These are phyloP conservation scores for Penicillium sp. DNA, from an alignment of 2,329 filamentous ascomycete species.

Conservation along the genomic window DNA sequence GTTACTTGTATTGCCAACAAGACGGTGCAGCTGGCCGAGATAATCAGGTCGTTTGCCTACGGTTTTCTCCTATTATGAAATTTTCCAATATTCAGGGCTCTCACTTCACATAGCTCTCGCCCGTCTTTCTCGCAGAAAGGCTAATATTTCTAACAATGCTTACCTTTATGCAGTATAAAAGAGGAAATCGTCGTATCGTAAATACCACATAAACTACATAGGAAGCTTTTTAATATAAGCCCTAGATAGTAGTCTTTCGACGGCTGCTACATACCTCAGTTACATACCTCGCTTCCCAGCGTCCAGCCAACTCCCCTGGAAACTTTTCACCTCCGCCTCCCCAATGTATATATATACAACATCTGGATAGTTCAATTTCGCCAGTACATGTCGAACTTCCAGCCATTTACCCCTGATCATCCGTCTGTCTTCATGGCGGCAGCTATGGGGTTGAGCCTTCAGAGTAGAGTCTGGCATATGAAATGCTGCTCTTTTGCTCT, in stretches of 20 bases:
- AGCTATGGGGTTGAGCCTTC: background rate
- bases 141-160: background rate
- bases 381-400: background rate
- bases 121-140: background rate
- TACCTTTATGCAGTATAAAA: background rate
- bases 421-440: too few species aligned
- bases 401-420: too few species aligned
- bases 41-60: conserved; percentile 40
- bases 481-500: background rate
- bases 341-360: background rate
- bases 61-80: conserved; percentile 14
- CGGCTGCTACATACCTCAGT: too few species aligned
- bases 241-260: background rate
- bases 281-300: background rate
- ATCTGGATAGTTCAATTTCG: background rate
- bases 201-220: background rate
- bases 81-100: background rate
- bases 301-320: background rate
- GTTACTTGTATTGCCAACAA: conserved; percentile 56
- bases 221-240: background rate
- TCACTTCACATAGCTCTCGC: background rate
- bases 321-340: background rate
- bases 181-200: background rate
- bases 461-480: background rate
- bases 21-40: conserved; percentile 42